Base-by-base conservation (phyloP, 768 basidiomycete species). In the Auricularia sp. region DNA sequence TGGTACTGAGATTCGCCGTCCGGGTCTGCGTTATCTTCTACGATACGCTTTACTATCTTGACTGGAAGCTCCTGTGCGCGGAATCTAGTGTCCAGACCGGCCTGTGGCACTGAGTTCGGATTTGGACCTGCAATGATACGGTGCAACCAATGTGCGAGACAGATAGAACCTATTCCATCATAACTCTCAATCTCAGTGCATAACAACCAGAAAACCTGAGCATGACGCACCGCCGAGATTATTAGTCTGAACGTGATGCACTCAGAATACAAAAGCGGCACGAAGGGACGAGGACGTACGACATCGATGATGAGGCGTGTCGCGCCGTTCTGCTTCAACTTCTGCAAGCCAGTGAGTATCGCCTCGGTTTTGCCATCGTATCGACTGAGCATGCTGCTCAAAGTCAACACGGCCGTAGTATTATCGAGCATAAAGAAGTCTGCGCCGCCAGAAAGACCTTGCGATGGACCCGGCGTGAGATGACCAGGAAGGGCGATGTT, bases 291-390 rank as follows among this genome's bases (percentile, higher is more conserved):
- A 12, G 1, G 14, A 70, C 74, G n/a, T 64, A 74, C 74, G 68
- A 86, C 80, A 74, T 86, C 84, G 29, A 86, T 81, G 59, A 87
- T 78, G 43, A 87, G 72, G 64, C 78, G 79, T 18, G 76, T 79
- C 3, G 81, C 83, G 33, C 84, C 85, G 62, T 71, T 64, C 33
- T 69, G 68, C 70, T 79, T 84, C 67, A 86, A 70, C 12, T 75
- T 77, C 61, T 76, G 68, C 65, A 85, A 68, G 10, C 84, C 84
- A n/a, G 73, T 70, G 61, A 85, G 64, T 61, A 87, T 68, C 36
- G 76, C 75, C 43, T 70, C 64, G 64, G 79, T 74, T 67, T 85
- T 81, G 4, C 65, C 65, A 35, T 72, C 72, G 66, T 80, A 81
- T 65, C 75, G 74, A 43, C 23, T 23, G 1, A 80, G 79, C 71